phyloP scores from a whole-genome alignment of 164 flowering plant genomes.

The Tetracentron sinense region DNA sequence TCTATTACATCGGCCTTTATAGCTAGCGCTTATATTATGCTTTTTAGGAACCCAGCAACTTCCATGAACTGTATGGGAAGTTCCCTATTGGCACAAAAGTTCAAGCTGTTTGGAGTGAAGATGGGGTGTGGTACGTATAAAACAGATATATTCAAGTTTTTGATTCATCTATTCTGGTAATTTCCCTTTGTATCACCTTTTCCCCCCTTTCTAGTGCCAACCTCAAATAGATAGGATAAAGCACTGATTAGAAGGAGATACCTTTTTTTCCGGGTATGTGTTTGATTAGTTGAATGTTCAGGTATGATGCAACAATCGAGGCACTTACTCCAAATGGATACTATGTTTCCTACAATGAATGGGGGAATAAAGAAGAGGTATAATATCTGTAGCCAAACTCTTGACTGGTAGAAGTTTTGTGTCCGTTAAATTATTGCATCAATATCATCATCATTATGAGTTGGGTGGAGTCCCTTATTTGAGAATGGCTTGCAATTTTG shows the following conservation, averaged over 20 bases:
- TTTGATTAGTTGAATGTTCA: conserved; percentile 69
- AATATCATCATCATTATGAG: no score
- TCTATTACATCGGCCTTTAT: no score
- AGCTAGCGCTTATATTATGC: background rate
- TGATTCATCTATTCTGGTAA: background rate
- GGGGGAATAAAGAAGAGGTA: conserved; percentile 99
- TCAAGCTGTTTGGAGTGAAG: conserved; percentile 98
- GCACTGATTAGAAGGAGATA: no score
- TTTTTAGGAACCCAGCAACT: conserved; percentile 32
- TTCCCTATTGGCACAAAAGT: conserved; percentile 75
- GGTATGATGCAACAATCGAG: conserved; percentile 93
- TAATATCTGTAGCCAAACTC: conserved; percentile 2
- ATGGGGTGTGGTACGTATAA: conserved; percentile 84
- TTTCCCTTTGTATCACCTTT: conserved; percentile 29
- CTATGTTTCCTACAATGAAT: conserved; percentile 60
- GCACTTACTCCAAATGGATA: conserved; percentile 78
- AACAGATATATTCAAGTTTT: background rate
- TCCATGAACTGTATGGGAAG: conserved; percentile 32
- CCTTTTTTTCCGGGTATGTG: conserved; percentile 27
- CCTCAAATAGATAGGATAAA: no score
- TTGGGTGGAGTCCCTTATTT: no score
- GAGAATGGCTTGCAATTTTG: no score
- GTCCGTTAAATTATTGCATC: no score
- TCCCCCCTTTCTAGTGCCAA: no score
- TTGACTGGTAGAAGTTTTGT: no score